Percentiles rank a stretch among this genome's conserved stretches.
Conservation (phyloP, 2,329 filamentous ascomycete genomes). For the Scytalidium sp. region DNA sequence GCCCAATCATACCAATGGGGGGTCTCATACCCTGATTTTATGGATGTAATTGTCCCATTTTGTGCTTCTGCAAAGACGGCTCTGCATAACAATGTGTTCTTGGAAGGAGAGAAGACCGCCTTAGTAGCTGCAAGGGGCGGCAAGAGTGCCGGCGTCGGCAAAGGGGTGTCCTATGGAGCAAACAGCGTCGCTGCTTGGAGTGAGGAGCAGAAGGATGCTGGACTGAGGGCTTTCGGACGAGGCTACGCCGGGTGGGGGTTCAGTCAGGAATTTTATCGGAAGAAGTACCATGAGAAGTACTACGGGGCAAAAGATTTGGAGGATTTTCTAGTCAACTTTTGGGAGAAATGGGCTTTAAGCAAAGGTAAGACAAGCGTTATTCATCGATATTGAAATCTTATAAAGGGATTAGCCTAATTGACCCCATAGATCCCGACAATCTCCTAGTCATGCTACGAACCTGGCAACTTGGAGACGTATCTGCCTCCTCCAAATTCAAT, state of each 20-base stretch:
- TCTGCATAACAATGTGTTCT: conserved; percentile 65
- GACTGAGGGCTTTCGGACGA: conserved; percentile 68
- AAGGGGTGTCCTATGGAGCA: conserved; percentile 16
- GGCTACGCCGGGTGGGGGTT: conserved; percentile 83
- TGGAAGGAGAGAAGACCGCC: conserved; percentile 61
- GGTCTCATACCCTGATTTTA: conserved; percentile 44
- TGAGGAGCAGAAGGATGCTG: conserved; percentile 48
- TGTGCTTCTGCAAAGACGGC: conserved; percentile 63
- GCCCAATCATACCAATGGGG: conserved; percentile 64
- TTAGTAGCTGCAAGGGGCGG: conserved; percentile 55
- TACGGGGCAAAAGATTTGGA: conserved; percentile 68
- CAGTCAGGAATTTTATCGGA: conserved; percentile 73
- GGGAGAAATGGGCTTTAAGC: conserved; percentile 70
- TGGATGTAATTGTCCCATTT: conserved; percentile 64
- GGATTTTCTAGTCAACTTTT: conserved; percentile 72
- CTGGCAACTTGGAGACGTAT: conserved; percentile 74
- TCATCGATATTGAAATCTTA: not conserved
- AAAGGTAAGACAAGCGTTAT: conserved; percentile 44
- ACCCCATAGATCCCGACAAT: conserved; percentile 62
- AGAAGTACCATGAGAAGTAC: conserved; percentile 62
- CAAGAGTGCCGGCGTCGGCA: conserved; percentile 46
- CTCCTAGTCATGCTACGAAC: conserved; percentile 72
- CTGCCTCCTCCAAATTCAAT: conserved; percentile 65
- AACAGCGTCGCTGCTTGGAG: conserved; percentile 47
- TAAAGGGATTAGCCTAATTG: not conserved